A percentile compares a stretch with the other conserved stretches of the same genome.
Conservation (phyloP, 2,329 filamentous ascomycete species). For the Cladosporium oxysporum region DNA sequence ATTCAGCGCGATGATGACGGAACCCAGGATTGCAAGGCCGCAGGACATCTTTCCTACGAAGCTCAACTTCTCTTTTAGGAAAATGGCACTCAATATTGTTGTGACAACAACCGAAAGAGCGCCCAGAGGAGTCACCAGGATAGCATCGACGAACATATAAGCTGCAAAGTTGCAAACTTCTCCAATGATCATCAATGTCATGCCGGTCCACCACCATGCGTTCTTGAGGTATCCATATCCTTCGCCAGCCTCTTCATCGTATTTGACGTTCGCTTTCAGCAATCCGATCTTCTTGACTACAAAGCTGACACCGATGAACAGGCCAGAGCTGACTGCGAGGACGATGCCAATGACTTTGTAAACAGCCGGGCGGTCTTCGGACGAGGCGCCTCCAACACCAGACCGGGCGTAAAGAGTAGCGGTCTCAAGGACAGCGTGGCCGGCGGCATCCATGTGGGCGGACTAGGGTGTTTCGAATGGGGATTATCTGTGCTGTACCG, state of each 20-base stretch:
- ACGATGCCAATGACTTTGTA: slow-evolving; percentile 88
- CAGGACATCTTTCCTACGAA: slow-evolving; percentile 96
- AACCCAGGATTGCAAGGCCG: slow-evolving; percentile 91
- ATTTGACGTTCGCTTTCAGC: slow-evolving; percentile 90
- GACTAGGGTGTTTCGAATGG: slow-evolving; percentile 3
- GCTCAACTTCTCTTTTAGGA: slow-evolving; percentile 91
- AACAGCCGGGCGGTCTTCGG: slow-evolving; percentile 49
- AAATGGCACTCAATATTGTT: slow-evolving; percentile 87
- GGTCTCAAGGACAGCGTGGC: slow-evolving; percentile 42
- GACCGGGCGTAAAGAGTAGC: slow-evolving; percentile 49
- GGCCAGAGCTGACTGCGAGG: slow-evolving; percentile 80
- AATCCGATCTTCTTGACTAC: slow-evolving; percentile 93
- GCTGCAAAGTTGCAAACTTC: slow-evolving; percentile 97
- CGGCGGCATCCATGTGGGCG: slow-evolving; percentile 46
- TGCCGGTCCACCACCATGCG: slow-evolving; percentile 89
- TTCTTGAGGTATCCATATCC: slow-evolving; percentile 98
- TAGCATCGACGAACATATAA: slow-evolving; percentile 95
- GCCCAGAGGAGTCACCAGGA: slow-evolving; percentile 88
- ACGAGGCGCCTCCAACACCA: slow-evolving; percentile 33
- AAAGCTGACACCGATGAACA: slow-evolving; percentile 94
- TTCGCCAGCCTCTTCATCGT: slow-evolving; percentile 92
- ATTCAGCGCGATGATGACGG: slow-evolving; percentile 91
- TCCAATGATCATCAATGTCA: slow-evolving; percentile 95
- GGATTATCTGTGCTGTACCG: slow-evolving; percentile 15
- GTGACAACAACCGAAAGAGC: slow-evolving; percentile 91